Evolutionary conservation across 257 asterid genomes (phyloP), one percentile per base, ranked within the genome.

Genomic region (Verbena officinalis): DNA sequence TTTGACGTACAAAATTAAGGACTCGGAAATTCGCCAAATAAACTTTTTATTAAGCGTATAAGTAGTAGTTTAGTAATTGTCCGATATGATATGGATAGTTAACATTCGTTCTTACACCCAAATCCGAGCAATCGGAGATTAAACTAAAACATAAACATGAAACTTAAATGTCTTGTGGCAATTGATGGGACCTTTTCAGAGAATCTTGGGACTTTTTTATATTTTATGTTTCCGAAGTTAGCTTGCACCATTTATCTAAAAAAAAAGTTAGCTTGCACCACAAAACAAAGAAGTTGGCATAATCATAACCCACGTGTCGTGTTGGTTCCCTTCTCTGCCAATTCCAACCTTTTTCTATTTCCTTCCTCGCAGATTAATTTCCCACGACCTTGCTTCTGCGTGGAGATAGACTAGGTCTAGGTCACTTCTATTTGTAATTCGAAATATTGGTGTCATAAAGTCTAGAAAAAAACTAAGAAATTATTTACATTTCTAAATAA

Each of bases 241-340:
- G 73, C 64, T 68, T 77, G 74, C 65, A 65, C 55, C 58, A 52
- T 46, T n/a, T n/a, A n/a, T n/a, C n/a, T n/a, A n/a, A n/a, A 53
- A 55, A 69, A 62, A 72, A 65, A 40, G 71, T 34, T 66, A 69
- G 76, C 12, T n/a, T n/a, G n/a, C n/a, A n/a, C n/a, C n/a, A n/a
- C n/a, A n/a, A n/a, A n/a, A n/a, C n/a, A n/a, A n/a, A 62, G 74
- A 65, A 40, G 71, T 34, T 66, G 72, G 76, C 12, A 72, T 68
- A 76, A 81, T 74, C 49, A 65, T 53, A 68, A 59, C 62, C 75
- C 83, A 72, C 86, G 76, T 81, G 81, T 55, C 27, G 31, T 75
- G 77, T 72, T 74, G 66, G 77, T 59, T 54, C 72, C 64, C 53
- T 54, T 51, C 55, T 73, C 70, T 71, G 57, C 64, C 49, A 46